Percentiles rank a stretch among this genome's conserved stretches.
Conservation (phyloP, 306 rosid species). For the Citrullus mucosospermus region DNA sequence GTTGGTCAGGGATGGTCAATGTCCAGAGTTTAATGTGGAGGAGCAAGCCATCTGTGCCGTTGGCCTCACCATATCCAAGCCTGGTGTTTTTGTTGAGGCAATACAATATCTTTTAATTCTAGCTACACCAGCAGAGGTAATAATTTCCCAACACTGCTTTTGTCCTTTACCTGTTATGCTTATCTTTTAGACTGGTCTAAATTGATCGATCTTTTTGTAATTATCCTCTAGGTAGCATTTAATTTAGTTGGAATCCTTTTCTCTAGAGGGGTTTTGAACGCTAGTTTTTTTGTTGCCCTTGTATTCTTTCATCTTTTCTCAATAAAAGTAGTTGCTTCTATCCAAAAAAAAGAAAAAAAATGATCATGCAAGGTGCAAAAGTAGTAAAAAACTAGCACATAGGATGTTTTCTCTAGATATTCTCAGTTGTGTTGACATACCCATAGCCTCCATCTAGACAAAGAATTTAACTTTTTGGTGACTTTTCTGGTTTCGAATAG, state of each 20-base stretch:
- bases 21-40: conserved; percentile 87
- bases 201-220: neutral
- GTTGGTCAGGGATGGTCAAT: conserved; percentile 84
- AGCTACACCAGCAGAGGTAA: conserved; percentile 90
- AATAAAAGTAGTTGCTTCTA: too few relatives aligned
- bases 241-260: too few relatives aligned
- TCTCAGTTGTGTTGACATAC: neutral
- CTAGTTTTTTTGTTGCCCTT: too few relatives aligned
- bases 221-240: too few relatives aligned
- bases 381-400: neutral
- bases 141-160: conserved; percentile 10
- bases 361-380: neutral
- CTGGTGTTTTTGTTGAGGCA: conserved; percentile 92
- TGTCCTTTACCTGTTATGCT: neutral
- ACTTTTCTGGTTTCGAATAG: neutral
- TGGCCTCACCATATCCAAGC: conserved; percentile 76
- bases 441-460: neutral
- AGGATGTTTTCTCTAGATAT: neutral
- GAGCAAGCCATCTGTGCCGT: conserved; percentile 98
- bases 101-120: conserved; percentile 77
- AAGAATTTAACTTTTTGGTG: neutral
- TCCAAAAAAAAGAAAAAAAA: too few relatives aligned
- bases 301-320: too few relatives aligned
- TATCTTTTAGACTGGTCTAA: neutral
- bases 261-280: too few relatives aligned